A percentile compares a stretch with the other conserved stretches of the same genome.
These are phyloP conservation scores for Gardenia jasminoides DNA, from an alignment of 257 asterid genomes.

Conservation along the genomic window DNA sequence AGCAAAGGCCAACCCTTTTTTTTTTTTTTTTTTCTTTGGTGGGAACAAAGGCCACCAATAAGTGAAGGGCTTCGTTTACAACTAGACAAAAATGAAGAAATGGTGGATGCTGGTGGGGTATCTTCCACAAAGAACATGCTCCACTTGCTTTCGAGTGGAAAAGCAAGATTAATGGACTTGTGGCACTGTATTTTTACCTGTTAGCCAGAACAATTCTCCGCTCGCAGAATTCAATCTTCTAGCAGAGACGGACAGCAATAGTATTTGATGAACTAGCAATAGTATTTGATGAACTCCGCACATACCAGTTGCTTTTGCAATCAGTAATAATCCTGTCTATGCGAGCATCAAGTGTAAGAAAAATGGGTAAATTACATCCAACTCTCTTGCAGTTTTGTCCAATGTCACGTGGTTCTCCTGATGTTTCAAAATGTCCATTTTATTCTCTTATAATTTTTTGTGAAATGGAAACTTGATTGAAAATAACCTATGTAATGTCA, in stretches of 20 bases:
- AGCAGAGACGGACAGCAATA: background rate
- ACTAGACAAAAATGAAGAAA: background rate
- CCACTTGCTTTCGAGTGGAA: background rate
- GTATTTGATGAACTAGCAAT: background rate
- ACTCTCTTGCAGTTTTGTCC: too few relatives aligned
- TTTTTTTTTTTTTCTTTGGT: too few relatives aligned
- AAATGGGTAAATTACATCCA: too few relatives aligned
- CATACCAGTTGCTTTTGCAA: background rate
- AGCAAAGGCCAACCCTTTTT: background rate
- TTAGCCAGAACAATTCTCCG: background rate
- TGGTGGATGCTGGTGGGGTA: background rate
- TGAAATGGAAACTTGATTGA: too few relatives aligned
- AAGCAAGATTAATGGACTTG: background rate
- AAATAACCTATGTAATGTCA: too few relatives aligned
- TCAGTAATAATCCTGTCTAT: background rate
- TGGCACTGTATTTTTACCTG: background rate
- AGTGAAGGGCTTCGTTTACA: background rate
- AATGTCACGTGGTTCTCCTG: too few relatives aligned
- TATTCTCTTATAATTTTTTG: too few relatives aligned
- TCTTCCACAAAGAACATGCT: background rate
- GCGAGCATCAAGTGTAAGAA: background rate
- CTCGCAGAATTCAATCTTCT: background rate
- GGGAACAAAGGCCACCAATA: background rate
- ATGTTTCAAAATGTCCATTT: too few relatives aligned
- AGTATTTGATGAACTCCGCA: background rate